Evolutionary conservation across 2,329 filamentous ascomycete genomes (phyloP).

Genomic region (Cephalotrichum gorgonifer): DNA sequence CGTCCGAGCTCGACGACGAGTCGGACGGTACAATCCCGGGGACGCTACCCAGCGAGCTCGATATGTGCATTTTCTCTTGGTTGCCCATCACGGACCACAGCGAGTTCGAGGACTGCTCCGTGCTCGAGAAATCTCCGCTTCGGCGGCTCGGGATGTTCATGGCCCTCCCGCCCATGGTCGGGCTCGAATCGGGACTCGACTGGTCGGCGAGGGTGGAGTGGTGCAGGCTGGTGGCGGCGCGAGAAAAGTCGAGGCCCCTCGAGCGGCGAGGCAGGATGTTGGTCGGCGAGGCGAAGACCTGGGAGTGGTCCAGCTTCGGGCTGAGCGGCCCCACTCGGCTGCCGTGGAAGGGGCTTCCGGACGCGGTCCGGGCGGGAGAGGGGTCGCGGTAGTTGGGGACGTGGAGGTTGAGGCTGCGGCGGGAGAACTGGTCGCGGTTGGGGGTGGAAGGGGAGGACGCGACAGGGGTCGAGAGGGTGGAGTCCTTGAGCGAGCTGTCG

Average conservation of each 20-base stretch:
- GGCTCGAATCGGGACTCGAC: slow-evolving; percentile 82
- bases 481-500: slow-evolving; percentile 45
- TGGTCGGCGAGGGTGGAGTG: slow-evolving; percentile 88
- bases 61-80: slow-evolving; percentile 60
- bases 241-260: slow-evolving; percentile 83
- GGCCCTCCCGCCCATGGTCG: slow-evolving; percentile 60
- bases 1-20: slow-evolving; percentile 63
- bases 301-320: slow-evolving; percentile 74
- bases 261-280: slow-evolving; percentile 84
- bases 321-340: slow-evolving; percentile 61
- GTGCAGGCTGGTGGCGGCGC: slow-evolving; percentile 87
- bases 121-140: slow-evolving; percentile 34
- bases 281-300: slow-evolving; percentile 77
- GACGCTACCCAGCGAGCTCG: slow-evolving; percentile 69
- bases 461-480: slow-evolving; percentile 10
- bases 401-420: slow-evolving; percentile 59
- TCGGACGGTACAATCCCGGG: slow-evolving; percentile 60
- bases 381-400: slow-evolving; percentile 45
- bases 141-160: slow-evolving; percentile 51
- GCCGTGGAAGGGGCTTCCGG: slow-evolving; percentile 15
- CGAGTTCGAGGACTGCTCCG: slow-evolving; percentile 58
- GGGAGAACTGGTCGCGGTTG: slow-evolving; percentile 51
- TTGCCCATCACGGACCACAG: slow-evolving; percentile 63
- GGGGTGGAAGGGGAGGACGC: slow-evolving; percentile 51
- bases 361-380: slow-evolving; percentile 5